Percentiles rank a stretch among this genome's conserved stretches.
phyloP scores from a whole-genome alignment of 495 filamentous ascomycete species.

The Penicillium samsonianum region DNA sequence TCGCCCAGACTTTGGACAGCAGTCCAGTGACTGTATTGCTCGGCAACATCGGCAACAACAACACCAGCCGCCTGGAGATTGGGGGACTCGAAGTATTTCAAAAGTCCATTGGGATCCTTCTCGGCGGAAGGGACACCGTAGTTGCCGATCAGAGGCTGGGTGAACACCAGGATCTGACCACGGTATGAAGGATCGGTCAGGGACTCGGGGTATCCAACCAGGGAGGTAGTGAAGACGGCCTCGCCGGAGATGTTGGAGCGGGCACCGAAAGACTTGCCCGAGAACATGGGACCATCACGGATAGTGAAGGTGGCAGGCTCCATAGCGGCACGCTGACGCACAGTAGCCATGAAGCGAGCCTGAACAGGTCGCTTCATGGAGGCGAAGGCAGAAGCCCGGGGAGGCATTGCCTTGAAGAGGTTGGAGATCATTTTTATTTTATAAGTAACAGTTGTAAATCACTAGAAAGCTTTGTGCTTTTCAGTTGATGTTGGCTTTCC shows the following conservation, averaged over 20 bases:
- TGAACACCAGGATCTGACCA: slow-evolving; percentile 98
- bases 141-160: slow-evolving; percentile 97
- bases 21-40: slow-evolving; percentile 97
- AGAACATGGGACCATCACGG: slow-evolving; percentile 90
- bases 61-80: slow-evolving; percentile 95
- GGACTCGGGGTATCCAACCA: slow-evolving; percentile 95
- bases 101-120: slow-evolving; percentile 73
- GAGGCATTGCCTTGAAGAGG: slow-evolving; percentile 58
- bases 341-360: slow-evolving; percentile 67
- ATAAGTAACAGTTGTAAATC: slow-evolving; percentile 20
- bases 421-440: slow-evolving; percentile 66
- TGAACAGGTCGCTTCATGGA: slow-evolving; percentile 54
- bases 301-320: slow-evolving; percentile 94
- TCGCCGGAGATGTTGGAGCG: slow-evolving; percentile 90
- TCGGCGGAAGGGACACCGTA: slow-evolving; percentile 86
- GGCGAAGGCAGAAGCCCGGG: slow-evolving; percentile 54
- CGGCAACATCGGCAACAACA: slow-evolving; percentile 91
- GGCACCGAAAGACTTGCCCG: slow-evolving; percentile 89
- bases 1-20: slow-evolving; percentile 89
- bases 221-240: slow-evolving; percentile 91
- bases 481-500: slow-evolving; percentile 89
- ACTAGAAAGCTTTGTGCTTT: slow-evolving; percentile 27
- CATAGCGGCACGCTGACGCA: slow-evolving; percentile 64
- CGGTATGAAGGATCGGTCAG: slow-evolving; percentile 99
- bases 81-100: slow-evolving; percentile 94